A percentile compares a stretch with the other conserved stretches of the same genome.
Evolutionary conservation across 2,329 filamentous ascomycete species (phyloP).

Genomic region (Cladophialophora immunda): DNA sequence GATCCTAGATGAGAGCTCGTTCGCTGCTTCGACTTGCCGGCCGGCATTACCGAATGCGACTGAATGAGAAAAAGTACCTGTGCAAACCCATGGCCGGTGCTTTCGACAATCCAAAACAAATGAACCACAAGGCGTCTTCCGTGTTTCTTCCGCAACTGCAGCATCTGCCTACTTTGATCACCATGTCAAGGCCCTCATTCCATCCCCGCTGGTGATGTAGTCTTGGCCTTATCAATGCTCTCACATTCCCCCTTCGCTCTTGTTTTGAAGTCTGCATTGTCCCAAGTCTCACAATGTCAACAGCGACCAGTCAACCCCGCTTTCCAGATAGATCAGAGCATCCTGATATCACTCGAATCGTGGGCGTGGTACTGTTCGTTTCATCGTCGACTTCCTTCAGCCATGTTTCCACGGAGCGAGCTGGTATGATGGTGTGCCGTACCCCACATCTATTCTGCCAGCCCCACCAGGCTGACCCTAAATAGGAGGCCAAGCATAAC

Average conservation of each 20-base stretch:
- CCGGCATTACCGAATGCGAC: not conserved
- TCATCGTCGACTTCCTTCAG: no score
- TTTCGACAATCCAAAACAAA: conserved; percentile 12
- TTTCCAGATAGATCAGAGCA: no score
- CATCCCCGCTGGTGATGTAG: not conserved
- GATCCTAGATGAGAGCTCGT: conserved; percentile 8
- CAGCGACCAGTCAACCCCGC: no score
- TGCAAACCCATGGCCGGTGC: conserved; percentile 3
- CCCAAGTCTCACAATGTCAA: no score
- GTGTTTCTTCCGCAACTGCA: not conserved
- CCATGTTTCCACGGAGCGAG: no score
- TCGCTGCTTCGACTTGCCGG: conserved; percentile 3
- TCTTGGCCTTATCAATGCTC: no score
- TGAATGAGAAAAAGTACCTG: not conserved
- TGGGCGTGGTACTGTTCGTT: no score
- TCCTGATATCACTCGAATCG: no score
- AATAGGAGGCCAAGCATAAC: not conserved
- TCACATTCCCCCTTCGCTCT: no score
- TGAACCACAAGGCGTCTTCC: not conserved
- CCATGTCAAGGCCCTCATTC: not conserved
- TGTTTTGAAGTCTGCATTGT: no score
- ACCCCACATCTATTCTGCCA: not conserved
- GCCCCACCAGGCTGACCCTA: conserved; percentile 1
- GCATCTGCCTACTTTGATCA: no score
- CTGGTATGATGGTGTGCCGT: no score